Evolutionary conservation across 1,284 basidiomycete genomes (phyloP).

Genomic region (Ustilago hordei): DNA sequence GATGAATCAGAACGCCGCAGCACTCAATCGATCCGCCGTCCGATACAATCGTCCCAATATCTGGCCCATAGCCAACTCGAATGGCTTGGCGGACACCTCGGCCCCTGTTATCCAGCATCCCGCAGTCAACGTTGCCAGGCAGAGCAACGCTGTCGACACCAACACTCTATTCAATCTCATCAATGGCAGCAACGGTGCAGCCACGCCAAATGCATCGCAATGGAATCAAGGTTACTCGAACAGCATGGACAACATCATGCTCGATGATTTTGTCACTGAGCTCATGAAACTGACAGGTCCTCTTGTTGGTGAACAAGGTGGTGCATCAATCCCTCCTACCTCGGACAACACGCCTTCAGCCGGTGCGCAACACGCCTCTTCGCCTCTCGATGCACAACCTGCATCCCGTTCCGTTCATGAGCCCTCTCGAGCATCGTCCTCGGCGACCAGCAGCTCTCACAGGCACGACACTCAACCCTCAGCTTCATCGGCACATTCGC

Average conservation of each 20-base stretch:
- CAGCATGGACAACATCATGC: conserved; percentile 53
- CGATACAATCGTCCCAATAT: conserved; percentile 47
- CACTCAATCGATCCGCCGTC: conserved; percentile 26
- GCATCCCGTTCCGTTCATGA: neutral
- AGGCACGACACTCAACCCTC: neutral
- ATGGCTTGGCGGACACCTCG: conserved; percentile 5
- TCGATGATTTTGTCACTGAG: conserved; percentile 57
- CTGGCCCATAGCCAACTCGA: conserved; percentile 29
- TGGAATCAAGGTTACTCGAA: conserved; percentile 34
- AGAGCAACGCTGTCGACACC: conserved; percentile 26
- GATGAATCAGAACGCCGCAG: conserved; percentile 28
- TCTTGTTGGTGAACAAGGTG: conserved; percentile 23
- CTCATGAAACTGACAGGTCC: conserved; percentile 51
- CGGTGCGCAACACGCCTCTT: conserved; percentile 9
- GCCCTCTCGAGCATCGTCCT: conserved; percentile 5
- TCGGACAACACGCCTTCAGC: conserved; percentile 25
- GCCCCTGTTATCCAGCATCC: conserved; percentile 1
- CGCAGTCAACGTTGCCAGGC: conserved; percentile 12
- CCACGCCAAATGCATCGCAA: conserved; percentile 10
- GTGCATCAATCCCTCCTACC: conserved; percentile 14
- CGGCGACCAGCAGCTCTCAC: conserved; percentile 6
- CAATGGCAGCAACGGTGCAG: conserved; percentile 20
- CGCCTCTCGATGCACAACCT: conserved; percentile 10
- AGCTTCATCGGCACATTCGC: neutral
- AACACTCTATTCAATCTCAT: conserved; percentile 28